Base-by-base conservation (phyloP, 164 flowering plant genomes). In the Magnolia kwangsiensis region DNA sequence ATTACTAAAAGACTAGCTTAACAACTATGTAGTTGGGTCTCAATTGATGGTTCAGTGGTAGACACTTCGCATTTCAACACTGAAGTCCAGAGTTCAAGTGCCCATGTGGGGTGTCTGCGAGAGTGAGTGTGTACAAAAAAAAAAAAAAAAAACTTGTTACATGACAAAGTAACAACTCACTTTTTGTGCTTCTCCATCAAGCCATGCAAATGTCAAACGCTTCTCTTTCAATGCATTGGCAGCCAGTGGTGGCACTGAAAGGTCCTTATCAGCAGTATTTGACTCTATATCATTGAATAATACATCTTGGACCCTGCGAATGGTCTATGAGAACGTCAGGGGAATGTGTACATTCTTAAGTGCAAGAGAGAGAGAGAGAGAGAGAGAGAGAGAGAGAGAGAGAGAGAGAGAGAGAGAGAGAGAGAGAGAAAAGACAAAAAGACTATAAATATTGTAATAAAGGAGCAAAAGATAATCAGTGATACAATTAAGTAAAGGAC, bases 111-210 rank as follows among this genome's bases (percentile, higher is more conserved):
- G 29, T 27, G 29, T 27, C 29, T 27, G 29, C 29, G 2, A 27
- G 29, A 27, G 29, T 27, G 29, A 27, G 2, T 27, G 29, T 1
- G 29, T 27, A 23, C 1, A 24, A 24, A 27, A 27, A 27, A 1
- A 27, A 27, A 27, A 27, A 27, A 37, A 37, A 37, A 37, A 37
- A 37, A 3, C 45, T 3, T 37, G 45, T 37, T 37, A 37, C 45
- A 4, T 37, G 45, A 37, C 45, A 59, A 50, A 51, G 18, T 21
- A 23, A 75, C 49, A 67, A 78, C 84, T 81, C 50, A 94, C 99
- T 61, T 91, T 78, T 81, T 94, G 98, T 64, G 81, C 84, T 85
- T 96, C 99, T 50, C 99, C 99, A 83, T 96, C 98, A 74, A 94
- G 89, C 99, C 99, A 96, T 70, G 91, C 78, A 78, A 96, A 89